phyloP scores from a whole-genome alignment of 202 grass and related monocot species.

The Tripidium arundinaceum region DNA sequence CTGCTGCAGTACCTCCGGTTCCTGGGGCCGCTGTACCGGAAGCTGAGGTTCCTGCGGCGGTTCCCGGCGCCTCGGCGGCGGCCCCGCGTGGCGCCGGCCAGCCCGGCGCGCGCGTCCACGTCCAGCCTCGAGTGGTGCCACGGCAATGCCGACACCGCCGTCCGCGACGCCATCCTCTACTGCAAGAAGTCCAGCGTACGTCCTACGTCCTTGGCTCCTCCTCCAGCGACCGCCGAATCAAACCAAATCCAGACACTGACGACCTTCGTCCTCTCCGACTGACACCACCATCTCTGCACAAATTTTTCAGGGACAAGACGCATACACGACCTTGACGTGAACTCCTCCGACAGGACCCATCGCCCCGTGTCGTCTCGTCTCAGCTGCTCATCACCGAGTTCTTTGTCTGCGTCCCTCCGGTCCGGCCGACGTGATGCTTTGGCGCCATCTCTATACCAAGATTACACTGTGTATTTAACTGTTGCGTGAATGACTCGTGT shows the following conservation, averaged over 20 bases:
- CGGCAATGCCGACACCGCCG: slow-evolving; percentile 81
- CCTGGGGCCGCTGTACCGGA: slow-evolving; percentile 67
- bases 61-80: slow-evolving; percentile 11
- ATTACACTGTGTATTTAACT: slow-evolving; percentile 17
- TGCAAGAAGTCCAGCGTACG: slow-evolving; percentile 92
- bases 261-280: not conserved
- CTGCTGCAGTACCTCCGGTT: slow-evolving; percentile 62
- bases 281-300: not conserved
- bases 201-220: not conserved
- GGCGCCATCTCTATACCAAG: not conserved
- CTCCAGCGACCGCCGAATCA: not conserved
- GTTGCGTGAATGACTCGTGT: not conserved
- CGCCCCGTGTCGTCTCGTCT: not conserved
- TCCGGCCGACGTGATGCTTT: not conserved
- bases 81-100: slow-evolving; percentile 21
- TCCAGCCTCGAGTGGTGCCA: slow-evolving; percentile 73
- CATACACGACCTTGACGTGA: not conserved
- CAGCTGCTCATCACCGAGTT: no score
- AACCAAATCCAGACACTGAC: no score
- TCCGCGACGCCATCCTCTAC: slow-evolving; percentile 89
- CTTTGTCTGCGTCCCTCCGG: not conserved
- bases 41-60: slow-evolving; percentile 42
- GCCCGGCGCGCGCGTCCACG: slow-evolving; percentile 29
- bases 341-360: not conserved
- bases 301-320: slow-evolving; percentile 49